phyloP scores from a whole-genome alignment of 2,329 filamentous ascomycete species.

The Scedosporium aurantiacum region DNA sequence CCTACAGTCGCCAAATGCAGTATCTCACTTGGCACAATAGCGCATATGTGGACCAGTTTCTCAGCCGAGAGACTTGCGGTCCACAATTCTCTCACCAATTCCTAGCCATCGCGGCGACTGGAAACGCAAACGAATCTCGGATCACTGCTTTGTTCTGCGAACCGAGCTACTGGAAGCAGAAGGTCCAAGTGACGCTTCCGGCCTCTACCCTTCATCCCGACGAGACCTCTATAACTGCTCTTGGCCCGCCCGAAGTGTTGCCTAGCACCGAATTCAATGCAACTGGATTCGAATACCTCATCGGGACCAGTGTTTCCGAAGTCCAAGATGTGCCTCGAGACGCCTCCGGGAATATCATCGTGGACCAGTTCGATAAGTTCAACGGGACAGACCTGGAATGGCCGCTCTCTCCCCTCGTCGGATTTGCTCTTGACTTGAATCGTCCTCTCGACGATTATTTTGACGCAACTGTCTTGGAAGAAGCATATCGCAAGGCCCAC shows the following conservation, averaged over 20 bases:
- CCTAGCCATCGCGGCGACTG: conserved; percentile 15
- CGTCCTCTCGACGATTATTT: conserved; percentile 3
- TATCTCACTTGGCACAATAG: conserved; percentile 33
- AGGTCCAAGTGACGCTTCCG: conserved; percentile 27
- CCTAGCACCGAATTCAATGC: conserved; percentile 20
- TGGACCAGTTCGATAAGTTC: conserved; percentile 17
- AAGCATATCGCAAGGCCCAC: conserved; percentile 16
- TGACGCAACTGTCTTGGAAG: conserved; percentile 1
- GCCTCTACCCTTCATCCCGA: conserved; percentile 8
- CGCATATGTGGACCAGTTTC: conserved; percentile 18
- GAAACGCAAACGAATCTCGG: neutral
- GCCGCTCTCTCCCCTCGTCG: conserved; percentile 22
- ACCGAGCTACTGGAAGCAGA: conserved; percentile 32
- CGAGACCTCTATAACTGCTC: neutral
- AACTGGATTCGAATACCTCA: conserved; percentile 22
- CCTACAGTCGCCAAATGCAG: conserved; percentile 16
- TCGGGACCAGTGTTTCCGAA: conserved; percentile 16
- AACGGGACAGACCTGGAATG: conserved; percentile 1
- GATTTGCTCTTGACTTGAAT: conserved; percentile 17
- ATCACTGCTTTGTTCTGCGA: conserved; percentile 31
- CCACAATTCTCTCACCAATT: conserved; percentile 25
- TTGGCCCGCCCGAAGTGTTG: conserved; percentile 10
- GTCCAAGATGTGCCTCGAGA: conserved; percentile 11
- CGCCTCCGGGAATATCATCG: conserved; percentile 11
- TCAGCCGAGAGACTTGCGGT: conserved; percentile 23